phyloP scores from a whole-genome alignment of 768 basidiomycete species.

The Leccinum variicolor region DNA sequence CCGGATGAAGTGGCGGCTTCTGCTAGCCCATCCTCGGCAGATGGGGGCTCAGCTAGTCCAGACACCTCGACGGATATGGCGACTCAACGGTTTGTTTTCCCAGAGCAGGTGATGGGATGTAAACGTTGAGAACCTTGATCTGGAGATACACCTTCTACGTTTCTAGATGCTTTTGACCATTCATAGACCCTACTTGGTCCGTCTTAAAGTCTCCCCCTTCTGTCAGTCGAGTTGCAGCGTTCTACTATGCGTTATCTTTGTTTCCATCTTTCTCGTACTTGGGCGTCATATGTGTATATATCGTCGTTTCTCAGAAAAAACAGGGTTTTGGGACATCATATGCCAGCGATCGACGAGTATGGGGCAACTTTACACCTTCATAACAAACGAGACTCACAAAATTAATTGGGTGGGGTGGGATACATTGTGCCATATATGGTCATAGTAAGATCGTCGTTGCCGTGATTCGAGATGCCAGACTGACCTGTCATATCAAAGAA shows the following conservation, averaged over 20 bases:
- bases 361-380: not conserved
- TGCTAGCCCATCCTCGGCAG: slow-evolving; percentile 22
- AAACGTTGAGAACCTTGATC: slow-evolving; percentile 7
- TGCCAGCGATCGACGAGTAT: not conserved
- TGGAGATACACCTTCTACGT: slow-evolving; percentile 1
- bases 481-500: not conserved
- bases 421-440: slow-evolving; percentile 1
- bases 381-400: not conserved
- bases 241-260: not conserved
- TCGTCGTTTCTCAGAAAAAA: not conserved
- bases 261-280: not conserved
- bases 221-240: not conserved
- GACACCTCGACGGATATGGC: slow-evolving; percentile 17
- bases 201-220: not conserved
- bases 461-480: slow-evolving; percentile 12
- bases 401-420: not conserved
- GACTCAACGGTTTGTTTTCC: slow-evolving; percentile 17
- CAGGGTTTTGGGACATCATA: not conserved
- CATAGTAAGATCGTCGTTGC: slow-evolving; percentile 16
- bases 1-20: slow-evolving; percentile 19
- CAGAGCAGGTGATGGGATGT: slow-evolving; percentile 10
- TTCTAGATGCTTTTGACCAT: not conserved
- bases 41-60: slow-evolving; percentile 17
- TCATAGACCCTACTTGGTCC: not conserved
- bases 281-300: not conserved